Conservation (phyloP, 2,329 filamentous ascomycete genomes). For the Leptographium procerum region DNA sequence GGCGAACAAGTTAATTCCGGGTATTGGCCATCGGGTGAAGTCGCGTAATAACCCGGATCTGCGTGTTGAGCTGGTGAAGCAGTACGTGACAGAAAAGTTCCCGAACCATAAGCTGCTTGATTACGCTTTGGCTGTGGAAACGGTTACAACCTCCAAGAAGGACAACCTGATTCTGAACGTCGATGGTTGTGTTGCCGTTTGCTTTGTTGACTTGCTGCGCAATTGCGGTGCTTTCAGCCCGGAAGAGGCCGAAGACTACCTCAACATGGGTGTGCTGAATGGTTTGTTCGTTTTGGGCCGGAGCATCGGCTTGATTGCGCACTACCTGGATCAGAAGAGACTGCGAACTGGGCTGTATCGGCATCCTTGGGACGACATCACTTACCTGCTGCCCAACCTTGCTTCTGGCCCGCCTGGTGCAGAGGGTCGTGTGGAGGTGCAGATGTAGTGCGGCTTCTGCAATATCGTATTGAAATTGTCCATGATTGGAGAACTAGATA, state of each 20-base stretch:
- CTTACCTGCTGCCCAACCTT: slow-evolving; percentile 79
- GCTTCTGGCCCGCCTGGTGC: slow-evolving; percentile 58
- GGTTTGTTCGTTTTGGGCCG: slow-evolving; percentile 97
- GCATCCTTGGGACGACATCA: slow-evolving; percentile 98
- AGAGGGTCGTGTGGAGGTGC: slow-evolving; percentile 84
- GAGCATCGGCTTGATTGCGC: slow-evolving; percentile 97
- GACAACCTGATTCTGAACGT: slow-evolving; percentile 99
- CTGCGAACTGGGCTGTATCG: slow-evolving; percentile 96
- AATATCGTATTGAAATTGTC: background rate
- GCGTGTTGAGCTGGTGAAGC: slow-evolving; percentile 98
- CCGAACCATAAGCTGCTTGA: slow-evolving; percentile 96
- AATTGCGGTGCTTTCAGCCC: slow-evolving; percentile 94
- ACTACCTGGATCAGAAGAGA: slow-evolving; percentile 99
- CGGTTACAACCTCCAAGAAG: slow-evolving; percentile 98
- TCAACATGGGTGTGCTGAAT: slow-evolving; percentile 98
- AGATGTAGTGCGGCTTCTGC: slow-evolving; percentile 37
- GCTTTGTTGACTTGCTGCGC: slow-evolving; percentile 94
- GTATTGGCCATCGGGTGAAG: slow-evolving; percentile 99
- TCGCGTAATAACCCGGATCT: slow-evolving; percentile 99
- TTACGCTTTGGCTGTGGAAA: slow-evolving; percentile 95
- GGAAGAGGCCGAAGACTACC: slow-evolving; percentile 97
- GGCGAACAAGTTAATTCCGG: slow-evolving; percentile 99
- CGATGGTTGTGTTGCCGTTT: slow-evolving; percentile 94
- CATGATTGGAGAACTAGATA: background rate
- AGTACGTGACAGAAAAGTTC: slow-evolving; percentile 97